A percentile compares a stretch with the other conserved stretches of the same genome.
Conservation (phyloP, 768 basidiomycete genomes). For the Coprinellus aureogranulatus region DNA sequence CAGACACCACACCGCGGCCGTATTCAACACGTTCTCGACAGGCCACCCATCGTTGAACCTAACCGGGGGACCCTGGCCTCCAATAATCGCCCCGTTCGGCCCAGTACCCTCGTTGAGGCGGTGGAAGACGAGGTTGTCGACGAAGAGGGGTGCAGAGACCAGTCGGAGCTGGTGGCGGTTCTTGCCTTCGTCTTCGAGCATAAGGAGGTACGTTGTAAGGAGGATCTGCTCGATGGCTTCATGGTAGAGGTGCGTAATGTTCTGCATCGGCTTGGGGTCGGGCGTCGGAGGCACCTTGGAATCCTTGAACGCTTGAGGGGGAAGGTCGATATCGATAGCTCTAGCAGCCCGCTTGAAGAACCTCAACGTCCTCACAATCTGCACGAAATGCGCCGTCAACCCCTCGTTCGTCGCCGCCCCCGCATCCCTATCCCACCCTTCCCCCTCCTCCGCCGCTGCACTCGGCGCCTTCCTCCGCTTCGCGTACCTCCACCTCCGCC, state of each 20-base stretch:
- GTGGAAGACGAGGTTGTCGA: slow-evolving; percentile 32
- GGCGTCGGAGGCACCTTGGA: neutral
- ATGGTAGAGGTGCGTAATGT: slow-evolving; percentile 9
- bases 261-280: slow-evolving; percentile 14
- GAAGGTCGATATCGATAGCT: neutral
- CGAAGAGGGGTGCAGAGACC: slow-evolving; percentile 47
- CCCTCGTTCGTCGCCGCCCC: slow-evolving; percentile 16
- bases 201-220: slow-evolving; percentile 42
- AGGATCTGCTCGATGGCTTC: slow-evolving; percentile 29
- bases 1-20: slow-evolving; percentile 58
- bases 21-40: slow-evolving; percentile 42
- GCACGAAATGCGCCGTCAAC: slow-evolving; percentile 3
- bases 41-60: slow-evolving; percentile 54
- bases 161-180: slow-evolving; percentile 56
- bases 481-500: neutral
- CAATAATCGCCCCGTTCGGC: slow-evolving; percentile 17
- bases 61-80: neutral
- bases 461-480: neutral
- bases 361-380: neutral
- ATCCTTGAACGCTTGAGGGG: neutral
- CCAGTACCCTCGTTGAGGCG: slow-evolving; percentile 45
- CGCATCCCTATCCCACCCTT: slow-evolving; percentile 25
- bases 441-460: neutral
- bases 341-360: neutral
- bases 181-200: slow-evolving; percentile 66